These are phyloP conservation scores for Pyronema domesticum DNA, from an alignment of 495 filamentous ascomycete genomes.

Conservation along the genomic window DNA sequence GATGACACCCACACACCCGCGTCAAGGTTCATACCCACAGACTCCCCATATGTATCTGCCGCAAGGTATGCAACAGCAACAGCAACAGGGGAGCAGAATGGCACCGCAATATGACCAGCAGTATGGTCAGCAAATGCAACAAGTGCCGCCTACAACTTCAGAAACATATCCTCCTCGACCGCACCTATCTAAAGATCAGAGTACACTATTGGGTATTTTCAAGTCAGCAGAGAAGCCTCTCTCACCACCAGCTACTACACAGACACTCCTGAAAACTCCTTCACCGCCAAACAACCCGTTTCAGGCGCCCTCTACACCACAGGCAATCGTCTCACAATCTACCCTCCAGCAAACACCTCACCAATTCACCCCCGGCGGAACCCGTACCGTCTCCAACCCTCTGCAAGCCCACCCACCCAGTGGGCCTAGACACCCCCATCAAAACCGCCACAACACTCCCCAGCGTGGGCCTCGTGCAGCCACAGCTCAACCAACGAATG, in stretches of 20 bases:
- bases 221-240: conserved; percentile 12
- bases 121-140: neutral
- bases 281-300: neutral
- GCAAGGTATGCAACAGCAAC: neutral
- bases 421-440: too few species aligned
- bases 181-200: neutral
- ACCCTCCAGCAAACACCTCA: too few species aligned
- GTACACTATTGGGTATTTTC: conserved; percentile 17
- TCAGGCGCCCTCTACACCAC: too few species aligned
- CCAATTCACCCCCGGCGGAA: too few species aligned
- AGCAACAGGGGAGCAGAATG: neutral
- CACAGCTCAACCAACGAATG: too few species aligned
- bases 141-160: conserved; percentile 2
- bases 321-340: too few species aligned
- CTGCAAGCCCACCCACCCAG: too few species aligned
- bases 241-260: neutral
- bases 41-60: neutral
- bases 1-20: conserved; percentile 33
- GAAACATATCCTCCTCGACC: conserved; percentile 8
- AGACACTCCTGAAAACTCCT: neutral
- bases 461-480: too few species aligned
- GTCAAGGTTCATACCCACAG: neutral
- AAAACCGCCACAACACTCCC: too few species aligned
- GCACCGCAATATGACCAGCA: neutral
- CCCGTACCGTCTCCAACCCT: too few species aligned